Conservation (phyloP, 2,329 filamentous ascomycete species). For the Alternaria panax region DNA sequence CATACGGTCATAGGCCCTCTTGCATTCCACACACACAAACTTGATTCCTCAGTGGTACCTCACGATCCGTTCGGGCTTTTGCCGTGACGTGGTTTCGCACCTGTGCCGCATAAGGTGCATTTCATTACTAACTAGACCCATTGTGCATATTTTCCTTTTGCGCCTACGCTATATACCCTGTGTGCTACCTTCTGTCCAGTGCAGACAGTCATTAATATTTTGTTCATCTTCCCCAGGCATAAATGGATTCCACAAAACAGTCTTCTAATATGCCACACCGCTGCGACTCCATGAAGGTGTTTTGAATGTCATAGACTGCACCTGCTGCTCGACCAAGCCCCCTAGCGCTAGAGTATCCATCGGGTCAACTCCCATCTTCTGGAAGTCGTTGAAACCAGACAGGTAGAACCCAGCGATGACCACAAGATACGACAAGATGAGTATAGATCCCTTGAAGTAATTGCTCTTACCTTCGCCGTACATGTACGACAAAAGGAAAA, state of each 20-base stretch:
- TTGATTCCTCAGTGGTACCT: background rate
- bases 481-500: slow-evolving; percentile 96
- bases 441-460: slow-evolving; percentile 98
- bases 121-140: background rate
- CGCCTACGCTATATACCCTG: slow-evolving; percentile 3
- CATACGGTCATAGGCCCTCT: background rate
- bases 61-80: background rate
- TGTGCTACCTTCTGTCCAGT: background rate
- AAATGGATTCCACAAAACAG: background rate
- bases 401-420: slow-evolving; percentile 93
- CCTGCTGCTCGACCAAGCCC: slow-evolving; percentile 35
- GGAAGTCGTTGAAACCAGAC: slow-evolving; percentile 68
- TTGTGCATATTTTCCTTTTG: background rate
- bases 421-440: slow-evolving; percentile 91
- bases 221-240: background rate
- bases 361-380: slow-evolving; percentile 49
- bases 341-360: slow-evolving; percentile 47
- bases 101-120: background rate
- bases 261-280: slow-evolving; percentile 37
- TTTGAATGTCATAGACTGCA: slow-evolving; percentile 47
- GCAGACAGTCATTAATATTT: background rate
- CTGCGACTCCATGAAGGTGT: slow-evolving; percentile 35
- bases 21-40: background rate
- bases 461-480: slow-evolving; percentile 99
- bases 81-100: background rate